These are phyloP conservation scores for Brassica balearica DNA, from an alignment of 441 rosid genomes.

Conservation along the genomic window DNA sequence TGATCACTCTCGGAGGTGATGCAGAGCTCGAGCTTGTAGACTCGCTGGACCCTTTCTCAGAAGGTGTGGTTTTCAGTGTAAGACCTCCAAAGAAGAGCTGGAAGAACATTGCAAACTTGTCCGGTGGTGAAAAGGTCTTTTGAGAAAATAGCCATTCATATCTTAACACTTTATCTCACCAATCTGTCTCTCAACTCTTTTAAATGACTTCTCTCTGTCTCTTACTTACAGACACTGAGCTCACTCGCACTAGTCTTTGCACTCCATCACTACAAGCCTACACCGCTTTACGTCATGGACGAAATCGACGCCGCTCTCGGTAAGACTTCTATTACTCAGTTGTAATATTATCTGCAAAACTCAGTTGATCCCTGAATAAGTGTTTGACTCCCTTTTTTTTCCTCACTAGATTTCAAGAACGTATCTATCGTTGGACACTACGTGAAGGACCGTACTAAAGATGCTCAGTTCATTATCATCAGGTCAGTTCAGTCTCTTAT, in stretches of 20 bases:
- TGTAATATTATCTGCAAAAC: not conserved
- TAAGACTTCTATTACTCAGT: slow-evolving; percentile 29
- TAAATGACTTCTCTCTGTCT: not conserved
- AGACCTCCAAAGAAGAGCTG: slow-evolving; percentile 99
- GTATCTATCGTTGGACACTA: slow-evolving; percentile 98
- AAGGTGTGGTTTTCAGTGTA: slow-evolving; percentile 98
- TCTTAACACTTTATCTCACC: slow-evolving; percentile 4
- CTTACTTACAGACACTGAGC: slow-evolving; percentile 84
- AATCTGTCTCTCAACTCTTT: slow-evolving; percentile 13
- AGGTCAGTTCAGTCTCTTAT: slow-evolving; percentile 53
- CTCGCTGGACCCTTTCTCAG: slow-evolving; percentile 97
- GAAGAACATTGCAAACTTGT: slow-evolving; percentile 95
- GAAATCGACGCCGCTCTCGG: slow-evolving; percentile 98
- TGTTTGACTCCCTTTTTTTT: slow-evolving; percentile 14
- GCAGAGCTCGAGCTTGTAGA: slow-evolving; percentile 99
- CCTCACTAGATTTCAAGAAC: slow-evolving; percentile 82
- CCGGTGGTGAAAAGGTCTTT: slow-evolving; percentile 96
- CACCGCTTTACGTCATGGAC: slow-evolving; percentile 97
- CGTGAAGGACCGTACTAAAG: slow-evolving; percentile 93
- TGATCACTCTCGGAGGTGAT: slow-evolving; percentile 99
- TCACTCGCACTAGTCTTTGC: slow-evolving; percentile 97
- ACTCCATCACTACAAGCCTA: slow-evolving; percentile 99
- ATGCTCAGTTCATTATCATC: slow-evolving; percentile 94
- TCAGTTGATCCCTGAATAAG: slow-evolving; percentile 14
- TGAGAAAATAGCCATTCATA: slow-evolving; percentile 12